Conservation (phyloP, 2,329 filamentous ascomycete species). For the Penicillium sp. region DNA sequence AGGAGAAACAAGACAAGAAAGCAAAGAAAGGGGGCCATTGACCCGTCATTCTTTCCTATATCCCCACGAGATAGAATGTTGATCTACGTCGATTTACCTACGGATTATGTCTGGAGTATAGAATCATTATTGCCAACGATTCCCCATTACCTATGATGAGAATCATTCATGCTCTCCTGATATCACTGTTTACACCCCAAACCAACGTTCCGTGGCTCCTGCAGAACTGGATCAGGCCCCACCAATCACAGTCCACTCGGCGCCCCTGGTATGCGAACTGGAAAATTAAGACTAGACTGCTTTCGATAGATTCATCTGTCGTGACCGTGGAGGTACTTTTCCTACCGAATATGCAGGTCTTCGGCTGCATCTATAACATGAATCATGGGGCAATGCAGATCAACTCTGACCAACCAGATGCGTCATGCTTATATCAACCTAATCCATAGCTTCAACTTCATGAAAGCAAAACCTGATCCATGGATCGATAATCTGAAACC, state of each 20-base stretch:
- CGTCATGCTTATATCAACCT: background rate
- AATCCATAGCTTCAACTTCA: background rate
- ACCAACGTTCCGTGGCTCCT: constrained; percentile 23
- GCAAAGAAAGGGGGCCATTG: background rate
- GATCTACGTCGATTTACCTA: background rate
- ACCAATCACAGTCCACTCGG: constrained; percentile 6
- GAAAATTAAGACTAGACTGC: background rate
- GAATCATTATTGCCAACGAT: background rate
- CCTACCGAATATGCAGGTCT: too few relatives aligned
- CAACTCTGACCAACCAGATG: too few relatives aligned
- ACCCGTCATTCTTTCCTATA: background rate
- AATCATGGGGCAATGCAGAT: background rate
- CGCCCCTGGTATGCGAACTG: constrained; percentile 13
- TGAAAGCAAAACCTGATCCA: too few relatives aligned
- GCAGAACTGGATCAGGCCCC: constrained; percentile 22
- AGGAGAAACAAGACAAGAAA: constrained; percentile 11
- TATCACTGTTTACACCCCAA: background rate
- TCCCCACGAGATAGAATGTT: background rate
- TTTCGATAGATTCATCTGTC: background rate
- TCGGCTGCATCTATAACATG: background rate
- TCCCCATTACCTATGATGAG: background rate
- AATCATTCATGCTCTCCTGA: background rate
- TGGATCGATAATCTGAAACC: too few relatives aligned
- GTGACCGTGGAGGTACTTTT: background rate
- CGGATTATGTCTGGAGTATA: background rate